A percentile compares a stretch with the other conserved stretches of the same genome.
Conservation (phyloP, 768 basidiomycete genomes). For the Leccinum disarticulatum region DNA sequence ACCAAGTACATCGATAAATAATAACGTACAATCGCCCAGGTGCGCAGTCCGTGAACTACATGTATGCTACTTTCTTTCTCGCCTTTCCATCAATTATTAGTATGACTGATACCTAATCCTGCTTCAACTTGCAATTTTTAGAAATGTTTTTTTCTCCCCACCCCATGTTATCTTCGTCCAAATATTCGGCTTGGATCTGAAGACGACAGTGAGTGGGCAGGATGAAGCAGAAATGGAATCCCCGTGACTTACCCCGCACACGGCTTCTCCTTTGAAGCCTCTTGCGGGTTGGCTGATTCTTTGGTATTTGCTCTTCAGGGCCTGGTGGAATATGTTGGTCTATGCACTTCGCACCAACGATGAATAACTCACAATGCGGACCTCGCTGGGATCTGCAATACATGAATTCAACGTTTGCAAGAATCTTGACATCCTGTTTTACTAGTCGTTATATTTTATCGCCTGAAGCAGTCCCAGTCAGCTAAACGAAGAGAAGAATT, state of each 20-base stretch:
- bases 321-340: slow-evolving; percentile 5
- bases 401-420: slow-evolving; percentile 22
- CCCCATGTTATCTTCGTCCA: slow-evolving; percentile 30
- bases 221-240: not conserved
- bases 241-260: slow-evolving; percentile 19
- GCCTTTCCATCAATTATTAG: not conserved
- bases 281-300: slow-evolving; percentile 11
- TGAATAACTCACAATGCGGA: slow-evolving; percentile 12
- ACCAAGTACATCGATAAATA: not conserved
- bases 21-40: not conserved
- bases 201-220: not conserved
- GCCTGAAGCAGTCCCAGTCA: slow-evolving; percentile 8
- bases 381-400: slow-evolving; percentile 17
- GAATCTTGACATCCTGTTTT: slow-evolving; percentile 10
- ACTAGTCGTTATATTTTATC: slow-evolving; percentile 4
- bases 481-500: not conserved
- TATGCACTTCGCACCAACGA: not conserved
- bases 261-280: slow-evolving; percentile 18
- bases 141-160: slow-evolving; percentile 21
- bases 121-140: slow-evolving; percentile 5
- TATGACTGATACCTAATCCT: not conserved
- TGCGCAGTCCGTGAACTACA: not conserved
- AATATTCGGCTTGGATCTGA: slow-evolving; percentile 24
- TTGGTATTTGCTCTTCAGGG: slow-evolving; percentile 18
- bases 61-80: not conserved